Base-by-base conservation (phyloP, 768 basidiomycete genomes). In the Fomitopsis pulvina region DNA sequence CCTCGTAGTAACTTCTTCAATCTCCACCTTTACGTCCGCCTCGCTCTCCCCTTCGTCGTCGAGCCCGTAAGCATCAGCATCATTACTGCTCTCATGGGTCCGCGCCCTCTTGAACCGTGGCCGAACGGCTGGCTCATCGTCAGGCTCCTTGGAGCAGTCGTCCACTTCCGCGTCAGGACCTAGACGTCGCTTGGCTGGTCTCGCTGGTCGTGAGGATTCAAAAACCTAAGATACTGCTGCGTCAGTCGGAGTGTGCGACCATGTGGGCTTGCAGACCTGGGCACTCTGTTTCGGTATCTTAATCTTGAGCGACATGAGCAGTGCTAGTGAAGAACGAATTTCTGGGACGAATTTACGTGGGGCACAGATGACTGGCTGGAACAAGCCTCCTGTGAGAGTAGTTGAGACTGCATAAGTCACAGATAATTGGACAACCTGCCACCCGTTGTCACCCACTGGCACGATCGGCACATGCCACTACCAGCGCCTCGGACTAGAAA, bases 1-100 rank as follows among this genome's bases (percentile, higher is more conserved):
- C 26, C 58, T 52, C 18, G 64, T 66, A 29, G 53, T 58, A 32
- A 59, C 54, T 4, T 51, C 54, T 22, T 61, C 60, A 38, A 62
- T 59, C 16, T 67, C 65, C 6, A 54, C 51, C 14, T 60, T 52
- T 37, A 63, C 53, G 12, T 60, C 46, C 45, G 51, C 47, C 11
- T 61, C 56, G 45, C 54, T 60, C 30, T 64, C 66, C 5, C 66
- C 34, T 57, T 69, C 67, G n/a, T 61, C 51, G 45, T 55, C 61
- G 59, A 64, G 58, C 51, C 60, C 45, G 53, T 55, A 29, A 52
- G 58, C 50, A 55, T 54, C 41, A 4, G 27, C 48, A 24, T 12
- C 26, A 16, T 18, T 21, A 30, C 55, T 63, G 24, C 53, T 54
- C 29, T 57, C 65, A 29, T 57, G 50, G 18, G 52, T 60, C 32